Percentiles rank a stretch among this genome's conserved stretches.
Conservation (phyloP, 169 alveolate species). For the Eimeria tenella region DNA sequence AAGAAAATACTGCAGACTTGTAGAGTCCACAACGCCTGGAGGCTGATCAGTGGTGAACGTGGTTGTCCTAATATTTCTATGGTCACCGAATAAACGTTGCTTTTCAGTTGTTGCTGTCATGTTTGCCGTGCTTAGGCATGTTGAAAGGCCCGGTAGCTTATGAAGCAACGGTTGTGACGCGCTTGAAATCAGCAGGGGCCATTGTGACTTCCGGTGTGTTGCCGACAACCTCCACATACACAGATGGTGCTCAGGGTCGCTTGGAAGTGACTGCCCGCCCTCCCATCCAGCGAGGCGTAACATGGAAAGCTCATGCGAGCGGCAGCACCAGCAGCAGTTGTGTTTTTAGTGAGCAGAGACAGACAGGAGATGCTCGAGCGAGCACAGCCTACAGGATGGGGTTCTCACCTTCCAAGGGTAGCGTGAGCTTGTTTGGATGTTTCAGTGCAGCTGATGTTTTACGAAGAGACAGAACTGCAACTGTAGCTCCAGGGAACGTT, state of each 20-base stretch:
- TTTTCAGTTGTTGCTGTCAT: not conserved
- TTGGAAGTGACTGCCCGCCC: slow-evolving; percentile 36
- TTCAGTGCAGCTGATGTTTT: slow-evolving; percentile 20
- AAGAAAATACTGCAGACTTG: too few relatives aligned
- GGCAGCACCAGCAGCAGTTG: slow-evolving; percentile 29
- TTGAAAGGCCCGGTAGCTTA: slow-evolving; percentile 13
- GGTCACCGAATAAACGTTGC: not conserved
- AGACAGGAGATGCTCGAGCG: too few relatives aligned
- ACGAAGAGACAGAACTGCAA: not conserved
- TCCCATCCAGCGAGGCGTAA: not conserved
- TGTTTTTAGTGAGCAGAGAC: too few relatives aligned
- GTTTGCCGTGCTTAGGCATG: not conserved
- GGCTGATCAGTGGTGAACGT: not conserved
- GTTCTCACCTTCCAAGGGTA: slow-evolving; percentile 6
- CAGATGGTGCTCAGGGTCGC: not conserved
- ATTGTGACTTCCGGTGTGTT: not conserved
- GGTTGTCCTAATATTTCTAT: not conserved
- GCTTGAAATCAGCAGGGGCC: slow-evolving; percentile 32
- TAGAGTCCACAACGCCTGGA: too few relatives aligned
- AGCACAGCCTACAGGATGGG: not conserved
- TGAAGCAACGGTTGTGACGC: slow-evolving; percentile 37
- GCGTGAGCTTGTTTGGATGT: slow-evolving; percentile 30
- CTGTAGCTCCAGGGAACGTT: not conserved
- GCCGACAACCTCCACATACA: not conserved
- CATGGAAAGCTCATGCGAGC: not conserved